Evolutionary conservation across 2,329 filamentous ascomycete species (phyloP), one percentile per base, ranked within the genome.

Genomic region (Penicillium concentricum): DNA sequence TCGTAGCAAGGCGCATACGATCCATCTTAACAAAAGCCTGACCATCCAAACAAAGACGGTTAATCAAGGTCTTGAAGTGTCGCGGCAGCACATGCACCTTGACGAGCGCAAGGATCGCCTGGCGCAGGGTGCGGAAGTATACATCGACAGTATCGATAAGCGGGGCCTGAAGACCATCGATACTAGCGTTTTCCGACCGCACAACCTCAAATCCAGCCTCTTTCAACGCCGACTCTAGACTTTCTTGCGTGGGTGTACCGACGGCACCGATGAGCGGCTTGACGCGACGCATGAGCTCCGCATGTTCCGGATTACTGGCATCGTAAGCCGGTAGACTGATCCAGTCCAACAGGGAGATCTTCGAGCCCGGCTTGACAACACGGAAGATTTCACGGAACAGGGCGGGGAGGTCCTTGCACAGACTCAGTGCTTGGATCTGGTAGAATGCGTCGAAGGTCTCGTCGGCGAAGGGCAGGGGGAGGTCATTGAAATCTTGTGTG

Each of bases 341-440:
- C 81, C 81, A 83, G 69, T 83, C 81, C 32, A 83, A 71, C 30
- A 81, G 68, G 3, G 80, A 78, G 58, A 83, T 76, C 61, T 74
- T 77, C 12, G 80, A 77, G 15, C 80, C 81, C 0, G 81, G 81
- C 66, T 80, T 80, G 51, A 83, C 61, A 4, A 83, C 71, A 18
- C 81, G 76, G 65, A 73, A 77, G 51, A 83, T 70, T 66, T 83
- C 81, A 47, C 68, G 69, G 69, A 82, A 82, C 12, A 82, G 72
- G 8, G 72, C 69, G 3, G 72, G 63, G 2, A 79, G 72, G 51
- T 83, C 79, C 58, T 80, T 80, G 73, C 79, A 82, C 30, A 77
- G 79, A 74, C 76, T 85, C 66, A 76, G 80, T 54, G 73, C 86
- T 76, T 76, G 86, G 78, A 78, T 87, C 79, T 78, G 82, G 75